Conservation (phyloP, 2,329 filamentous ascomycete species). For the Phialophora verrucosa region DNA sequence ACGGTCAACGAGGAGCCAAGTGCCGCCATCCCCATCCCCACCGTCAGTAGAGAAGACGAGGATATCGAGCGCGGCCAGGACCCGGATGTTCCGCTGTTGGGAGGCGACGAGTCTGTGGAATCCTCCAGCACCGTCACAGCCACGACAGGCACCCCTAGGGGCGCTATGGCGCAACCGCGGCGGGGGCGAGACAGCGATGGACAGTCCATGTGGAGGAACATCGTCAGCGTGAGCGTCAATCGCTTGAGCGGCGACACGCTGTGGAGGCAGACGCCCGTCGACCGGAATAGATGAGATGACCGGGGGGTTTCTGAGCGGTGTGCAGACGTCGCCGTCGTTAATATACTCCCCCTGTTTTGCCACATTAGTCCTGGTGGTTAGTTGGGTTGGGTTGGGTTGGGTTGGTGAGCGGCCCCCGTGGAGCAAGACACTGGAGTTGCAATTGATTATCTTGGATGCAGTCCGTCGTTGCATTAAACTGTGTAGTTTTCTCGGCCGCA, state of each 20-base stretch:
- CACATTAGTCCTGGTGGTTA: background rate
- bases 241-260: slow-evolving; percentile 54
- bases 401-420: background rate
- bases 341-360: background rate
- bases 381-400: background rate
- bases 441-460: slow-evolving; percentile 2
- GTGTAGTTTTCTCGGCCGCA: background rate
- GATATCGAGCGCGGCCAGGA: slow-evolving; percentile 52
- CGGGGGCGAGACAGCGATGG: slow-evolving; percentile 40
- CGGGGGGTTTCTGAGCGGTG: no score
- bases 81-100: slow-evolving; percentile 45
- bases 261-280: slow-evolving; percentile 38
- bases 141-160: slow-evolving; percentile 30
- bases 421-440: background rate
- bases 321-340: background rate
- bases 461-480: background rate
- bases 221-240: slow-evolving; percentile 52
- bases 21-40: slow-evolving; percentile 56
- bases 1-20: slow-evolving; percentile 56
- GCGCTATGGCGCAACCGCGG: slow-evolving; percentile 1
- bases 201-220: slow-evolving; percentile 51
- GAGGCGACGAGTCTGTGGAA: slow-evolving; percentile 22
- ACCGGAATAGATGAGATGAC: slow-evolving; percentile 36
- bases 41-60: slow-evolving; percentile 44
- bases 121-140: slow-evolving; percentile 14